A percentile compares a stretch with the other conserved stretches of the same genome.
These are phyloP conservation scores for Echeveria elegans DNA, from an alignment of 164 flowering plant genomes.

Conservation along the genomic window DNA sequence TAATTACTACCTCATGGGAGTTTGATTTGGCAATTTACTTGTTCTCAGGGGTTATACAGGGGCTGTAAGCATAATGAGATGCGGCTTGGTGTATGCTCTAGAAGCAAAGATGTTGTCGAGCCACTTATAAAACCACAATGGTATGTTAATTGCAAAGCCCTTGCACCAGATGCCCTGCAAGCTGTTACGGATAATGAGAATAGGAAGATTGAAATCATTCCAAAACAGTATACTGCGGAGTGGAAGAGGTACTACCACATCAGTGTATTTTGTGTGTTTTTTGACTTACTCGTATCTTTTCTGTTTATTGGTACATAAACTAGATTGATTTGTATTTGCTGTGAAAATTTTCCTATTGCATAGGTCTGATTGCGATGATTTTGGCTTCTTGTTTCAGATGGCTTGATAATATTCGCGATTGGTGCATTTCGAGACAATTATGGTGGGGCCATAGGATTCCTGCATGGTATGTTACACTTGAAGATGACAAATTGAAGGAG, in stretches of 20 bases:
- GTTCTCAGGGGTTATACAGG: slow-evolving; percentile 63
- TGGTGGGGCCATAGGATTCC: slow-evolving; percentile 99
- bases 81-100: slow-evolving; percentile 92
- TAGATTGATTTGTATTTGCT: neutral
- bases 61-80: slow-evolving; percentile 77
- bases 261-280: neutral
- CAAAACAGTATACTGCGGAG: slow-evolving; percentile 79
- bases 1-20: neutral
- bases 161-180: slow-evolving; percentile 77
- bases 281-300: too few relatives aligned
- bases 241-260: slow-evolving; percentile 68
- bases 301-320: neutral
- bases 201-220: slow-evolving; percentile 67
- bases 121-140: slow-evolving; percentile 96
- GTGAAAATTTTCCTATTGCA: too few relatives aligned
- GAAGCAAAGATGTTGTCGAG: slow-evolving; percentile 87
- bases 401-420: slow-evolving; percentile 92
- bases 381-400: slow-evolving; percentile 45
- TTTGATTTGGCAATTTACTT: slow-evolving; percentile 7
- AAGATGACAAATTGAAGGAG: slow-evolving; percentile 67
- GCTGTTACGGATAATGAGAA: slow-evolving; percentile 55
- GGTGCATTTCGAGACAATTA: slow-evolving; percentile 98
- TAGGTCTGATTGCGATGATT: neutral
- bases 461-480: slow-evolving; percentile 88
- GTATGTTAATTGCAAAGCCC: slow-evolving; percentile 67